Base-by-base conservation (phyloP, 2,329 filamentous ascomycete genomes). In the Alternaria arbusti region DNA sequence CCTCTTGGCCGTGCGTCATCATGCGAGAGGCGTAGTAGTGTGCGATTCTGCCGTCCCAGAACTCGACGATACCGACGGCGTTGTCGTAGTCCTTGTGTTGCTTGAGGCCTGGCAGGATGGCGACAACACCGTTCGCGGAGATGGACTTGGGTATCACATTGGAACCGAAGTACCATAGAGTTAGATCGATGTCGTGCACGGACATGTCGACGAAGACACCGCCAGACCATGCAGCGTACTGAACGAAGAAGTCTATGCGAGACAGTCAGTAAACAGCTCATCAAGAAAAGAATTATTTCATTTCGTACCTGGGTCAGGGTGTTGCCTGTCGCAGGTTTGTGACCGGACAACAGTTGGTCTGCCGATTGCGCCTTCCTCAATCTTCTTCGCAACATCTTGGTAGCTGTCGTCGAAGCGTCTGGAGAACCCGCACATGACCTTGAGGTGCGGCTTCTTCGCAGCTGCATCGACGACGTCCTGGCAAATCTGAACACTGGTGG, bases 181-280 rank as follows among this genome's bases (percentile, higher is more conserved):
- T 78, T 0, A 84, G 73, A 61, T 84, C 82, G 59, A 84, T 82
- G 61, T 83, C 82, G 61, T 84, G 82, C 43, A 84, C 79, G 44
- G 74, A 68, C 63, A 76, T 80, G 67, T 84, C 82, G 25, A 84
- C 78, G 63, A 84, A 84, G 25, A 84, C 80, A 26, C 82, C 82
- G 26, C 82, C 81, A 55, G 76, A 81, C 61, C 70, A 71, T 17
- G 72, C 72, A 10, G 81, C 81, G 61, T 84, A 84, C 3, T 71
- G 66, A 28, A 83, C 78, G 61, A 83, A 83, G 67, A 82, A 83
- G 13, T 79, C 80, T 70, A 73, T 26, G 71, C 68, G 63, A 80
- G 76, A 11, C 0, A 10, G 20, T 61, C 17, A 51, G 50, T 45
- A 30, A 20, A 1, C 0, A 36, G n/a, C 8, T 17, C 0, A 2